Evolutionary conservation across 495 filamentous ascomycete genomes (phyloP).

Genomic region (Aspergillus olivimuriae): DNA sequence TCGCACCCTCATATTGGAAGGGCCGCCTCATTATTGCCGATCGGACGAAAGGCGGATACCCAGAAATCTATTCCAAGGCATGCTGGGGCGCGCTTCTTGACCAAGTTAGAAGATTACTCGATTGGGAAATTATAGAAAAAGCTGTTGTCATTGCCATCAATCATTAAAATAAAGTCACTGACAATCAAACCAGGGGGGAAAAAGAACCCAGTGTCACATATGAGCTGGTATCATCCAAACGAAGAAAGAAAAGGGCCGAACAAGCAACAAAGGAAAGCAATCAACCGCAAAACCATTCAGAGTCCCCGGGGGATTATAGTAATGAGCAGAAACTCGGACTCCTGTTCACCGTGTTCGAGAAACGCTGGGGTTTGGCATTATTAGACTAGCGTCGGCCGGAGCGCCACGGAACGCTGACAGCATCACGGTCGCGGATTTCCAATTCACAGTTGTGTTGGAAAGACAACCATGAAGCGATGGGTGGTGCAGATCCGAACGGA

Average conservation of each 20-base stretch:
- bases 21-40: no score
- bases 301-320: background rate
- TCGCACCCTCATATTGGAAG: no score
- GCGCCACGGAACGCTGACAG: slow-evolving; percentile 24
- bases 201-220: slow-evolving; percentile 28
- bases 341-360: background rate
- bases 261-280: slow-evolving; percentile 9
- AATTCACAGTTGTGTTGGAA: slow-evolving; percentile 2
- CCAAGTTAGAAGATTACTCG: no score
- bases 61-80: no score
- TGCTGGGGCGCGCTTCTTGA: no score
- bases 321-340: background rate
- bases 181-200: slow-evolving; percentile 15
- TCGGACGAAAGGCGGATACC: no score
- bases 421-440: slow-evolving; percentile 8
- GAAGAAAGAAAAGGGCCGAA: slow-evolving; percentile 16
- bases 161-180: slow-evolving; percentile 30
- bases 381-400: slow-evolving; percentile 27
- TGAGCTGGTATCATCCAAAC: slow-evolving; percentile 43
- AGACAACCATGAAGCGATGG: slow-evolving; percentile 4
- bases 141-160: slow-evolving; percentile 27
- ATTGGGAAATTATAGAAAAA: slow-evolving; percentile 5
- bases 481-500: background rate
- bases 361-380: slow-evolving; percentile 23
- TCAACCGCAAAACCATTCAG: background rate